phyloP scores from a whole-genome alignment of 805 yeast species.

The Wickerhamomyces tratensis region DNA sequence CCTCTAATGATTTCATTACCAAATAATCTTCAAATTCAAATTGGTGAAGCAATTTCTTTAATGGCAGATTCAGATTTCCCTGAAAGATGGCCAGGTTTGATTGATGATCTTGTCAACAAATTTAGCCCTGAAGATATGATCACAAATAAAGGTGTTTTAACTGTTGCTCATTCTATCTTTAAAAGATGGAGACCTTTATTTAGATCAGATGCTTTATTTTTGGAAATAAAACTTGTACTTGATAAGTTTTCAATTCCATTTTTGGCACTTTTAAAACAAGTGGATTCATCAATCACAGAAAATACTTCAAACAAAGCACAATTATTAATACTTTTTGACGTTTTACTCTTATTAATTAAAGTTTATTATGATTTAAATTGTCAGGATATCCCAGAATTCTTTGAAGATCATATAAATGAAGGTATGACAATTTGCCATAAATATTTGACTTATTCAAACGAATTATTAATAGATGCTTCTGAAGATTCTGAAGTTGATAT shows the following conservation, averaged over 20 bases:
- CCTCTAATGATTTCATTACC: constrained; percentile 83
- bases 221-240: constrained; percentile 81
- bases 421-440: constrained; percentile 81
- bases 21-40: constrained; percentile 73
- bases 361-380: constrained; percentile 91
- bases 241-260: constrained; percentile 79
- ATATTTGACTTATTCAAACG: constrained; percentile 56
- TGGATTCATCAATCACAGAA: constrained; percentile 54
- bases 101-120: constrained; percentile 63
- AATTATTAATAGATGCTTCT: constrained; percentile 42
- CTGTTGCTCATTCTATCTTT: constrained; percentile 92
- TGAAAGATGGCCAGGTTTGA: constrained; percentile 70
- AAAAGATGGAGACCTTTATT: constrained; percentile 95
- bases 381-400: constrained; percentile 97
- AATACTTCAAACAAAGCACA: constrained; percentile 36
- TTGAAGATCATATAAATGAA: constrained; percentile 74
- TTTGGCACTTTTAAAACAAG: constrained; percentile 51
- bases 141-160: constrained; percentile 74
- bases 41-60: constrained; percentile 86
- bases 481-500: constrained; percentile 65
- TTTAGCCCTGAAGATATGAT: constrained; percentile 57
- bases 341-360: constrained; percentile 61
- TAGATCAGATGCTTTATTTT: constrained; percentile 80
- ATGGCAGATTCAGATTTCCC: constrained; percentile 98
- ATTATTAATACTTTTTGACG: constrained; percentile 54